These are phyloP conservation scores for Kwoniella heveanensis DNA, from an alignment of 768 basidiomycete species.

Conservation along the genomic window DNA sequence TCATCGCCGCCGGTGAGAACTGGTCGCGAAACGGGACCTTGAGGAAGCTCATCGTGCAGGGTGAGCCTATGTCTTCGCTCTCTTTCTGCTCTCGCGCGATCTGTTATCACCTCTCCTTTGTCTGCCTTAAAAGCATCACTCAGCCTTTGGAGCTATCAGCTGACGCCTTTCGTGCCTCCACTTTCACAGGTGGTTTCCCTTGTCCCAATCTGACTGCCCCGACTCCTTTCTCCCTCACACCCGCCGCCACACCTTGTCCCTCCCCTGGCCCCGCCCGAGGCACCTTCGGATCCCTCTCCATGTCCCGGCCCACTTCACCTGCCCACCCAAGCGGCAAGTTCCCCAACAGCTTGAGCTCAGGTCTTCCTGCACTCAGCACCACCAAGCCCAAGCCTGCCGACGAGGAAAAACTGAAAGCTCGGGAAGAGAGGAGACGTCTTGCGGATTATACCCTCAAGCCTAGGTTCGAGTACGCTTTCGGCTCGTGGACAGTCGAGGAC, in stretches of 20 bases:
- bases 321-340: constrained; percentile 2
- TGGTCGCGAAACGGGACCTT: constrained; percentile 36
- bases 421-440: constrained; percentile 35
- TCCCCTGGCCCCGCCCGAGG: constrained; percentile 35
- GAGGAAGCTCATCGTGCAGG: constrained; percentile 44
- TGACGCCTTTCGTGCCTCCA: background rate
- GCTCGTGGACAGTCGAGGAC: constrained; percentile 38
- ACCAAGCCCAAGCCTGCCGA: constrained; percentile 42
- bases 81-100: background rate
- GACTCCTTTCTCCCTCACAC: constrained; percentile 46
- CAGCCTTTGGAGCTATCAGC: background rate
- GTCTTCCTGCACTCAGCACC: constrained; percentile 37
- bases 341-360: constrained; percentile 15
- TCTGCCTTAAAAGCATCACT: too few relatives aligned
- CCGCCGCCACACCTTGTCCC: constrained; percentile 41
- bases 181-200: constrained; percentile 44
- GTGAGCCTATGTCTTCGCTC: constrained; percentile 18
- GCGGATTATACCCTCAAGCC: constrained; percentile 47
- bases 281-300: constrained; percentile 21
- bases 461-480: constrained; percentile 48
- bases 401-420: constrained; percentile 28
- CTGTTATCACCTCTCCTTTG: background rate
- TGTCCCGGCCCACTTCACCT: constrained; percentile 19
- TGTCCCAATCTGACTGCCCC: constrained; percentile 52
- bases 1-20: constrained; percentile 43